phyloP scores from a whole-genome alignment of 345 rosid genomes.

The Laguncularia racemosa region DNA sequence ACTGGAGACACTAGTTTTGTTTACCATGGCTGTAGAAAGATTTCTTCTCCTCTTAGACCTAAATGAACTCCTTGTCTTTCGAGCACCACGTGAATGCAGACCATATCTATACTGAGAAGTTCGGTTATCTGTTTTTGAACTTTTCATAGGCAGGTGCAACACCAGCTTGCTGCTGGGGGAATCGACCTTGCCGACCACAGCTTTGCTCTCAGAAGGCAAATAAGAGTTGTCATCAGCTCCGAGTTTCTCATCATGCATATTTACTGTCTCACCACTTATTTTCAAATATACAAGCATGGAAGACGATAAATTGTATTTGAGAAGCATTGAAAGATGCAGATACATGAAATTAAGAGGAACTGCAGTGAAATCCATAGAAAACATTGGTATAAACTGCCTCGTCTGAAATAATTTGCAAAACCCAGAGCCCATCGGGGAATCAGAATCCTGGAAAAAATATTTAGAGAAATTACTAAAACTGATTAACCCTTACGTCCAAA shows the following conservation, averaged over 20 bases:
- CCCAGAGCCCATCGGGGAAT: constrained; percentile 29
- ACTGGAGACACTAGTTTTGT: constrained; percentile 46
- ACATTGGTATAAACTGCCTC: constrained; percentile 32
- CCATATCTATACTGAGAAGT: constrained; percentile 36
- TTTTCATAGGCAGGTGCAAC: constrained; percentile 38
- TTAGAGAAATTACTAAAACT: too few relatives aligned
- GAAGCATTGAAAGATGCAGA: constrained; percentile 34
- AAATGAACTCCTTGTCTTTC: constrained; percentile 65
- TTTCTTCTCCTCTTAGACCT: constrained; percentile 62
- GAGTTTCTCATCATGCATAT: constrained; percentile 16
- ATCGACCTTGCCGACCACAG: constrained; percentile 11
- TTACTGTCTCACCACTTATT: constrained; percentile 13
- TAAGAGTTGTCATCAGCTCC: not conserved
- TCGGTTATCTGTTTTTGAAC: constrained; percentile 40
- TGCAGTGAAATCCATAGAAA: constrained; percentile 64
- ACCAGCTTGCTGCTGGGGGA: constrained; percentile 19
- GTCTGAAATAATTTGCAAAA: constrained; percentile 56
- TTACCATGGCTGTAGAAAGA: constrained; percentile 27
- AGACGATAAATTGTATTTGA: constrained; percentile 24
- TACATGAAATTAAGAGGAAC: constrained; percentile 54
- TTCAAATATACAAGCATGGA: constrained; percentile 34
- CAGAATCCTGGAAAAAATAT: constrained; percentile 39
- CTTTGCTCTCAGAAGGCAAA: constrained; percentile 9
- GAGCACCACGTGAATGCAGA: constrained; percentile 51
- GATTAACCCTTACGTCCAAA: too few relatives aligned